Evolutionary conservation across 2,329 filamentous ascomycete genomes (phyloP).

Genomic region (Huntiella decipiens): DNA sequence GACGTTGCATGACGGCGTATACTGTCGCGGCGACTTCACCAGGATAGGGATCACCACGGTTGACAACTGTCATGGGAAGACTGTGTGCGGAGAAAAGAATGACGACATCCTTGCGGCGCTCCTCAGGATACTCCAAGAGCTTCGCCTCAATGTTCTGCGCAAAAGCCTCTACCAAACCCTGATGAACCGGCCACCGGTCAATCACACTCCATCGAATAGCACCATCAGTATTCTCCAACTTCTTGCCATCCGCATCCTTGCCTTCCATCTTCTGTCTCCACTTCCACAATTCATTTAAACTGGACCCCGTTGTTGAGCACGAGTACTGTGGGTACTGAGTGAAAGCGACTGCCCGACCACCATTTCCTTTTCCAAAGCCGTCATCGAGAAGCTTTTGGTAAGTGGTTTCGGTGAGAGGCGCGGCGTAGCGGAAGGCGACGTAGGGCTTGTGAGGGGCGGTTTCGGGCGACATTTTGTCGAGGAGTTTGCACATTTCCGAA

Average conservation of each 20-base stretch:
- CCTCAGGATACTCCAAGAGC: conserved; percentile 64
- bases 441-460: conserved; percentile 96
- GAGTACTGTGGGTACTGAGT: conserved; percentile 98
- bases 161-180: conserved; percentile 78
- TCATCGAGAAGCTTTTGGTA: conserved; percentile 68
- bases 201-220: conserved; percentile 92
- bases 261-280: conserved; percentile 80
- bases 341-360: conserved; percentile 89
- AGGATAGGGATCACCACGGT: conserved; percentile 87
- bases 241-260: conserved; percentile 28
- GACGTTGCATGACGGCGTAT: conserved; percentile 82
- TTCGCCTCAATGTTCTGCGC: conserved; percentile 80
- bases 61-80: conserved; percentile 91
- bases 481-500: conserved; percentile 88
- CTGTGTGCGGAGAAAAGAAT: conserved; percentile 91
- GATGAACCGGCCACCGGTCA: conserved; percentile 88
- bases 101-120: conserved; percentile 61
- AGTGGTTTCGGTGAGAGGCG: conserved; percentile 86
- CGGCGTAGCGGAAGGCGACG: conserved; percentile 87
- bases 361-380: conserved; percentile 74
- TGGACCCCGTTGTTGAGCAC: conserved; percentile 91
- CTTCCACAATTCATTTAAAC: conserved; percentile 93
- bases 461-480: conserved; percentile 78
- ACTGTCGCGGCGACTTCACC: conserved; percentile 92
- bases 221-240: conserved; percentile 27